Base-by-base conservation (phyloP, 192 early-diverging fungal genomes). In the Blastocladiella britannica region DNA sequence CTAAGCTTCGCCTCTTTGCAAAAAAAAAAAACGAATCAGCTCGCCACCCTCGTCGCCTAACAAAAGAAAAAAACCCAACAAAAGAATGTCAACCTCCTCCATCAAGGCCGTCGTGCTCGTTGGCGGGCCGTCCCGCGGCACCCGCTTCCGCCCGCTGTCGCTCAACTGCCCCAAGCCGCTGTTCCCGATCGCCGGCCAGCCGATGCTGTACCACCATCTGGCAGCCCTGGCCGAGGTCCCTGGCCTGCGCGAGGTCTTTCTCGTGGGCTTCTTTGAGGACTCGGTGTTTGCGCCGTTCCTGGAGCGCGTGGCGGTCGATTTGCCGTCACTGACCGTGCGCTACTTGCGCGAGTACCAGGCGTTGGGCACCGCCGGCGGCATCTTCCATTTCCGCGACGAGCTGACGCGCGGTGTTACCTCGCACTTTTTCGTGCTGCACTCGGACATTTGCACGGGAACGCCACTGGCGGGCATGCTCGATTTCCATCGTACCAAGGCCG, bases 321-420 rank as follows among this genome's bases (percentile, higher is more conserved):
- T 88, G 67, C 85, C 86, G 26, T 24, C 27, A 12, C 8, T 54
- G 5, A 25, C 53, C 27, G 22, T 27, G 60, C 90, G 91, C 56
- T 98, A 98, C 69, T 75, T 98, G 62, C 86, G 92, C 54, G 94
- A 98, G 74, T 98, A 95, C 73, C 87, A 88, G 63, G 81, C 90
- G 12, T 73, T 98, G 43, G 94, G 94, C 20, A 98, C 94, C 18
- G 94, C 87, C 43, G 94, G 94, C 58, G 92, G 92, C 25, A 70
- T 98, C 60, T 93, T 90, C 75, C 94, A 98, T 68, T 98, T 98
- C 82, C 87, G 94, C 62, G 92, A 98, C 67, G 87, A 94, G 71
- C 93, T 98, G 63, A 60, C 89, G 62, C 80, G 87, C 37, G 91
- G 90, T 37, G 76, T 82, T 60, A 89, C 91, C 18, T 82, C 91